Conservation (phyloP, 345 rosid genomes). For the Cardamine resedifolia region DNA sequence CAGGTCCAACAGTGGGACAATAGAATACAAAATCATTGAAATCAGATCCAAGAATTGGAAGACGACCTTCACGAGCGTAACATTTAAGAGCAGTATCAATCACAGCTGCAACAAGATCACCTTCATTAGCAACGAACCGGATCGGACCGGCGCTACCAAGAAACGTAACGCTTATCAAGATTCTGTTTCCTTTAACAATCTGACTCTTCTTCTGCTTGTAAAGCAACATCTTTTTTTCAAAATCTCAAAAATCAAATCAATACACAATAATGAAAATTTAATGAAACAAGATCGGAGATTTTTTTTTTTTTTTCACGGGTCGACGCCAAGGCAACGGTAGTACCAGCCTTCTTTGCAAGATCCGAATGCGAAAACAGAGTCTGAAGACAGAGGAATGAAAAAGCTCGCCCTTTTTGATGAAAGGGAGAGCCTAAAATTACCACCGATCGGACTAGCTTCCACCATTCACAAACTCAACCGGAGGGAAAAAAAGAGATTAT, state of each 20-base stretch:
- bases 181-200: constrained; percentile 59
- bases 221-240: constrained; percentile 50
- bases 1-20: constrained; percentile 59
- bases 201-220: constrained; percentile 74
- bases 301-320: constrained; percentile 55
- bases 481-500: neutral
- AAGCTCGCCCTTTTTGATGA: constrained; percentile 69
- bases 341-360: constrained; percentile 99
- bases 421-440: constrained; percentile 75
- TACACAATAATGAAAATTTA: neutral
- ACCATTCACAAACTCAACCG: constrained; percentile 79
- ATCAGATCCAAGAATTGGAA: constrained; percentile 78
- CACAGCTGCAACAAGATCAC: constrained; percentile 62
- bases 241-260: neutral
- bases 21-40: constrained; percentile 72
- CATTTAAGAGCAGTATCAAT: constrained; percentile 76
- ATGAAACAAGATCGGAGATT: neutral
- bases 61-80: constrained; percentile 91
- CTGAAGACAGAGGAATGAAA: constrained; percentile 40
- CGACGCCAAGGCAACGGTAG: constrained; percentile 93
- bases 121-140: constrained; percentile 87
- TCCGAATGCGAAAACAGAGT: constrained; percentile 71
- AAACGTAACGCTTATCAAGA: constrained; percentile 72
- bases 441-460: constrained; percentile 55
- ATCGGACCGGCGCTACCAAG: constrained; percentile 94